phyloP scores from a whole-genome alignment of 1,139 yeast species.

The Suhomyces bribrorum region DNA sequence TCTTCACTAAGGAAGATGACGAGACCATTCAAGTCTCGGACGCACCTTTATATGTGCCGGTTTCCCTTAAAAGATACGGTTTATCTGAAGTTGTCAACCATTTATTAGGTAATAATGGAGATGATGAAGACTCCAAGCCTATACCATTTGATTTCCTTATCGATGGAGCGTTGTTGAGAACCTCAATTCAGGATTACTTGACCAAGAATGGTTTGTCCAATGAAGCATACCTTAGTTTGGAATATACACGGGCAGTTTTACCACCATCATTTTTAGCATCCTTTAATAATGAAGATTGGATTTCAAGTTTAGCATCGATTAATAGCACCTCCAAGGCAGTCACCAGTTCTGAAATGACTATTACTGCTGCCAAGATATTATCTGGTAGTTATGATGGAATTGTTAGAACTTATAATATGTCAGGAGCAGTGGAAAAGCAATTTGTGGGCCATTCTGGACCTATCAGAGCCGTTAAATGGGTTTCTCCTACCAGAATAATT shows the following conservation, averaged over 20 bases:
- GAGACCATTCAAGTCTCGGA: constrained; percentile 73
- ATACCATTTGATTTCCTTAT: constrained; percentile 92
- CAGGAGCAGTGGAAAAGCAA: constrained; percentile 83
- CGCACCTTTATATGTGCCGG: constrained; percentile 85
- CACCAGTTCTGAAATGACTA: constrained; percentile 30
- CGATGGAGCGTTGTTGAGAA: constrained; percentile 77
- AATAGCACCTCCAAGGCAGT: constrained; percentile 32
- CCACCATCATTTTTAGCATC: constrained; percentile 93
- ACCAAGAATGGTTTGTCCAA: constrained; percentile 74
- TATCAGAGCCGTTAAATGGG: constrained; percentile 77
- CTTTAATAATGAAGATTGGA: constrained; percentile 94
- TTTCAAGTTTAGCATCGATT: constrained; percentile 68
- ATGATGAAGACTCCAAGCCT: constrained; percentile 51
- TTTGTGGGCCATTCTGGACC: constrained; percentile 87
- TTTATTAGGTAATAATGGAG: constrained; percentile 49
- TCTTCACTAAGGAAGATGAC: constrained; percentile 85
- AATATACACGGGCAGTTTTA: constrained; percentile 86
- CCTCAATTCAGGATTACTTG: constrained; percentile 79
- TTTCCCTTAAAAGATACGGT: constrained; percentile 82
- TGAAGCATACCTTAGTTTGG: constrained; percentile 78
- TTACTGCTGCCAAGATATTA: constrained; percentile 54
- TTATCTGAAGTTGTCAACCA: constrained; percentile 94
- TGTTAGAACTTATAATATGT: constrained; percentile 82
- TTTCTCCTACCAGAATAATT: constrained; percentile 71
- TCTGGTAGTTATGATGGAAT: constrained; percentile 95